A percentile compares a stretch with the other conserved stretches of the same genome.
Conservation (phyloP, 2,329 filamentous ascomycete genomes). For the Pestalotiopsis sp. region DNA sequence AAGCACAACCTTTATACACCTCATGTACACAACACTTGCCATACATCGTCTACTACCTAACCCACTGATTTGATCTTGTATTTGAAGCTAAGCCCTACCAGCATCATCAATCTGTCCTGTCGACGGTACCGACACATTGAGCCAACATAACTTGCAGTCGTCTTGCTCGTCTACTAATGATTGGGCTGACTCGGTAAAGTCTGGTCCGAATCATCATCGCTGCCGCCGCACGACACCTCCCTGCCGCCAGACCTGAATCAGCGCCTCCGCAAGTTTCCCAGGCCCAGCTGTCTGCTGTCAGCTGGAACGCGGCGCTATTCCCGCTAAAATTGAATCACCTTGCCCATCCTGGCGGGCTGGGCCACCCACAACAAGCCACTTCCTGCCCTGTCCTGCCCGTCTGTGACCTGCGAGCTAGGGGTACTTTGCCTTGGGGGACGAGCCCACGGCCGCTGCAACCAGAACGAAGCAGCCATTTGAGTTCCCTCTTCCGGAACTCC, state of each 20-base stretch:
- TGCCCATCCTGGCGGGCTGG: not conserved
- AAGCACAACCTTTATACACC: no score
- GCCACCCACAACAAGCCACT: not conserved
- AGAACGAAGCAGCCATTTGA: not conserved
- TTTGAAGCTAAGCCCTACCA: no score
- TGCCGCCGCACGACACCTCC: not conserved
- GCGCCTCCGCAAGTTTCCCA: not conserved
- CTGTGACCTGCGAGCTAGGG: not conserved
- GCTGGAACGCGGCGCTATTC: not conserved
- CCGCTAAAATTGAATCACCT: slow-evolving; percentile 7
- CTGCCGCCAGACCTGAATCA: not conserved
- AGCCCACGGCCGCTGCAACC: not conserved
- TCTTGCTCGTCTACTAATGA: not conserved
- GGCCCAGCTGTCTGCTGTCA: not conserved
- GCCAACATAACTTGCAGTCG: not conserved
- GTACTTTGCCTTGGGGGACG: no score
- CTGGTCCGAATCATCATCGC: not conserved
- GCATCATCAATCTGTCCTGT: no score
- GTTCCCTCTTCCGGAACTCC: slow-evolving; percentile 13
- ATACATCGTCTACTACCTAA: not conserved
- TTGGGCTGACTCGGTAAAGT: slow-evolving; percentile 1
- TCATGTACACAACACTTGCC: not conserved
- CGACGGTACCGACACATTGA: not conserved
- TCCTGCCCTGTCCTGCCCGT: not conserved
- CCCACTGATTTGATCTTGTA: not conserved